Percentiles rank a stretch among this genome's conserved stretches.
These are phyloP conservation scores for Drechslera avenae DNA, from an alignment of 2,329 filamentous ascomycete genomes.

Conservation along the genomic window DNA sequence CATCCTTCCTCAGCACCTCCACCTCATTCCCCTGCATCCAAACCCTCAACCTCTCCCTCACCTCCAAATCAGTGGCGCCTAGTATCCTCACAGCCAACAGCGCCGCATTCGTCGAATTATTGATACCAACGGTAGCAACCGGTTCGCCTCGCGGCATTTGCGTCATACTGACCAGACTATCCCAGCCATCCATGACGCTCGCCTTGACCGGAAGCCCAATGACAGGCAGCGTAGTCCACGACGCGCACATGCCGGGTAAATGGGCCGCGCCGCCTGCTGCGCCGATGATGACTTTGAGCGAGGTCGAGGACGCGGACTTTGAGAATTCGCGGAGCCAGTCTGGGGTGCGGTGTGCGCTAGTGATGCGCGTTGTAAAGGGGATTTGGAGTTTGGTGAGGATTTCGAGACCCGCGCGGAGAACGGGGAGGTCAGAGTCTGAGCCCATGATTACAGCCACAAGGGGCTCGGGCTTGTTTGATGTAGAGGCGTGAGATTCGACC, in stretches of 20 bases:
- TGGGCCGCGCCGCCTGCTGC: conserved; percentile 58
- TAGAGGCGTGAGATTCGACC: conserved; percentile 22
- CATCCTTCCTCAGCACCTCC: conserved; percentile 69
- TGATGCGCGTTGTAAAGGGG: conserved; percentile 74
- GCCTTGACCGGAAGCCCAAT: conserved; percentile 59
- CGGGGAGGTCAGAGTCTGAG: conserved; percentile 75
- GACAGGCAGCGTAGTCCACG: conserved; percentile 56
- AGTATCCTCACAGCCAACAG: conserved; percentile 54
- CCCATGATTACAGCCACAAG: conserved; percentile 83
- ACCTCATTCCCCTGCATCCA: conserved; percentile 68
- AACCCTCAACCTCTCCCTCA: conserved; percentile 62
- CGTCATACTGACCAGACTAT: conserved; percentile 57
- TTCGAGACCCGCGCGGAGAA: conserved; percentile 69
- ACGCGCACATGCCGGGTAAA: conserved; percentile 58
- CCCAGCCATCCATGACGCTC: conserved; percentile 56
- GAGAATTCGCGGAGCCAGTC: conserved; percentile 55
- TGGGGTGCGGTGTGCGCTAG: conserved; percentile 67
- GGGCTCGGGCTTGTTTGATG: conserved; percentile 47
- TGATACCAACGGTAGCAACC: conserved; percentile 53
- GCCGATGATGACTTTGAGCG: conserved; percentile 55
- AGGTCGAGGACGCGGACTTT: conserved; percentile 44
- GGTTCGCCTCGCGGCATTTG: conserved; percentile 58
- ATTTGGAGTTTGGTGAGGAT: conserved; percentile 73
- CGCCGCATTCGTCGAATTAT: conserved; percentile 55
- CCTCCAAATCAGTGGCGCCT: conserved; percentile 56